These are phyloP conservation scores for Zygnema cylindricum DNA, from an alignment of 139 green algal species.

Conservation along the genomic window DNA sequence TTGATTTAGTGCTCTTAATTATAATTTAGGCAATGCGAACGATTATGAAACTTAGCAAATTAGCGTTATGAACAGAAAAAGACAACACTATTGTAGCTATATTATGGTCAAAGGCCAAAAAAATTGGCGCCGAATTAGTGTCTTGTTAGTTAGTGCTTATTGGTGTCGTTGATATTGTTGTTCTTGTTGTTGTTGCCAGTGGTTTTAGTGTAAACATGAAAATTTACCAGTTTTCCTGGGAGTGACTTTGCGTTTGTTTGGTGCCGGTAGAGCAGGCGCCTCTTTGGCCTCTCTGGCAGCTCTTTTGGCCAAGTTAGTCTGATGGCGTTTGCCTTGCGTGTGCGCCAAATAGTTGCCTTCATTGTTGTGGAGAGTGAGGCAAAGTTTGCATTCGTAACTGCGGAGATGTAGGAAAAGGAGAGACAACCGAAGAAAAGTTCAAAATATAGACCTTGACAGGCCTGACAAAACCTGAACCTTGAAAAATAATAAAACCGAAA, in stretches of 20 bases:
- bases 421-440: background rate
- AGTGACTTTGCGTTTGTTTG: slow-evolving; percentile 70
- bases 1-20: too few relatives aligned
- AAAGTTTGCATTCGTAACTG: slow-evolving; percentile 97
- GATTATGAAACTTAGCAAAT: too few relatives aligned
- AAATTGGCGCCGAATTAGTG: too few relatives aligned
- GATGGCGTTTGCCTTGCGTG: slow-evolving; percentile 95
- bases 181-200: too few relatives aligned
- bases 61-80: too few relatives aligned
- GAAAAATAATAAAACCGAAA: background rate
- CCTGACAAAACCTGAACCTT: background rate
- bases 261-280: slow-evolving; percentile 66
- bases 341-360: slow-evolving; percentile 99
- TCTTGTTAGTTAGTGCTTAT: too few relatives aligned
- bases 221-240: slow-evolving; percentile 53
- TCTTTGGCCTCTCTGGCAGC: slow-evolving; percentile 92
- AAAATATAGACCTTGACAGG: background rate
- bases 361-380: slow-evolving; percentile 97
- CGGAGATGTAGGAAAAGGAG: background rate
- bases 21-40: too few relatives aligned
- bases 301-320: slow-evolving; percentile 98
- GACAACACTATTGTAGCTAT: too few relatives aligned
- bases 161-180: too few relatives aligned
- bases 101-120: too few relatives aligned
- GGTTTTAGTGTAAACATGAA: too few relatives aligned